These are phyloP conservation scores for Intubia oerlemansii DNA, from an alignment of 2,329 filamentous ascomycete genomes.

Conservation along the genomic window DNA sequence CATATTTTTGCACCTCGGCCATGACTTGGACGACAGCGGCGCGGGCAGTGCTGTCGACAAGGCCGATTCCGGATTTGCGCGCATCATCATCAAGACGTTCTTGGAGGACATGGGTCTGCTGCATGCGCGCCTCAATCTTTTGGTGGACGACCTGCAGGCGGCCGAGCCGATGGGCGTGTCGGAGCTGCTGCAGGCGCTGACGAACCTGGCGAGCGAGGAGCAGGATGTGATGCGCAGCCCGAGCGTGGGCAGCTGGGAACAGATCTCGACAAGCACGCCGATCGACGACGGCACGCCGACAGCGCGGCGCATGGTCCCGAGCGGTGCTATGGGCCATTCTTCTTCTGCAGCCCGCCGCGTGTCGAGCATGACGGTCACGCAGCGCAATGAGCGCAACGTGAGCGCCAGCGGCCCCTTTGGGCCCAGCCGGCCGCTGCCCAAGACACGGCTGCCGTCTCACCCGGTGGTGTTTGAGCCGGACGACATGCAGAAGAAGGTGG, in stretches of 20 bases:
- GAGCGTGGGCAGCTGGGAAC: conserved; percentile 75
- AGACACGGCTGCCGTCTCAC: conserved; percentile 63
- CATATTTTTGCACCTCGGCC: conserved; percentile 58
- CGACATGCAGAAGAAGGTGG: conserved; percentile 53
- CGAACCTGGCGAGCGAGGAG: conserved; percentile 50
- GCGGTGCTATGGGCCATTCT: too few species aligned
- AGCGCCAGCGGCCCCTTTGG: too few species aligned
- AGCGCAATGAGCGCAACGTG: neutral
- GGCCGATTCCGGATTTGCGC: too few species aligned
- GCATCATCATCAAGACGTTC: conserved; percentile 82
- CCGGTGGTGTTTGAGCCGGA: conserved; percentile 70
- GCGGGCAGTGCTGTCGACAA: too few species aligned
- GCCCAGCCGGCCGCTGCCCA: too few species aligned
- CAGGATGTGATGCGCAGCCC: conserved; percentile 40
- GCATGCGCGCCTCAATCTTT: conserved; percentile 62
- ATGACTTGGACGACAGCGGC: conserved; percentile 38
- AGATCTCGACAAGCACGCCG: conserved; percentile 18
- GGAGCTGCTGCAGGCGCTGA: conserved; percentile 47
- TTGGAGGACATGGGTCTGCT: conserved; percentile 69
- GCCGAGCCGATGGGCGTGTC: conserved; percentile 48
- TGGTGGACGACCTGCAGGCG: conserved; percentile 61
- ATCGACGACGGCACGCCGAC: conserved; percentile 32
- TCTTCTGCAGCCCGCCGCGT: too few species aligned
- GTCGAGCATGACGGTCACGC: neutral
- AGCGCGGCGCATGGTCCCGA: conserved; percentile 15